Base-by-base conservation (phyloP, 805 yeast species). In the Nakazawaea ishiwadae region DNA sequence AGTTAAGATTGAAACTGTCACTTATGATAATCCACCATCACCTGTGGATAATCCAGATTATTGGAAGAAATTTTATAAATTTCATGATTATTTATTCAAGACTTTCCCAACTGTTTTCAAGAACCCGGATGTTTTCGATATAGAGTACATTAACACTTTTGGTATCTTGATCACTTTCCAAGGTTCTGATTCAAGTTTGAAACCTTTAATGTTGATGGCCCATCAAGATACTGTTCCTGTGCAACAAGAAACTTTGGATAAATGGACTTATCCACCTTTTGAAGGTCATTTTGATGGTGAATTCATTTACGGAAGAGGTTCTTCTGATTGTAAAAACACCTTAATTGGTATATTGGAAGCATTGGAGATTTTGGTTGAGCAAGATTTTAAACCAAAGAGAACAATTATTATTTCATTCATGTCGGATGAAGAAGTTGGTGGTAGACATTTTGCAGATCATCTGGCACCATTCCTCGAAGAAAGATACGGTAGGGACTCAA, bases 181-280 rank as follows among this genome's bases (percentile, higher is more conserved):
- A 47, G 88, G 89, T 4, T 55, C 72, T 8, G 51, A 69, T 31
- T 32, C 50, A 18, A 40, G 50, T 5, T 60, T 76, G 46, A 77
- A 79, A 54, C 89, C 90, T 4, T 49, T 76, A 20, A 52, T 82
- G 58, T 64, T 81, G 42, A 74, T 79, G 52, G 86, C 86, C 0
- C 90, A 82, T 54, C 79, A 75, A 54, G 89, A 82, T 51, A 84
- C 77, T 3, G 90, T 82, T 6, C 89, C 90, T 0, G 81, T 81
- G 6, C 81, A 77, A 50, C 53, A 56, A 10, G 71, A 67, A 19
- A 77, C 86, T 0, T 51, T 66, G 40, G 59, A 53, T 21, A 64
- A 71, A 44, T 82, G 90, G 90, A 61, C 65, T 1, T 65, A 75
- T 53, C 79, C 79, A 5, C 89, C 90, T 1, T 81, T 73, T 47